phyloP scores from a whole-genome alignment of 495 filamentous ascomycete species.

The Astrothelium macrocarpum region DNA sequence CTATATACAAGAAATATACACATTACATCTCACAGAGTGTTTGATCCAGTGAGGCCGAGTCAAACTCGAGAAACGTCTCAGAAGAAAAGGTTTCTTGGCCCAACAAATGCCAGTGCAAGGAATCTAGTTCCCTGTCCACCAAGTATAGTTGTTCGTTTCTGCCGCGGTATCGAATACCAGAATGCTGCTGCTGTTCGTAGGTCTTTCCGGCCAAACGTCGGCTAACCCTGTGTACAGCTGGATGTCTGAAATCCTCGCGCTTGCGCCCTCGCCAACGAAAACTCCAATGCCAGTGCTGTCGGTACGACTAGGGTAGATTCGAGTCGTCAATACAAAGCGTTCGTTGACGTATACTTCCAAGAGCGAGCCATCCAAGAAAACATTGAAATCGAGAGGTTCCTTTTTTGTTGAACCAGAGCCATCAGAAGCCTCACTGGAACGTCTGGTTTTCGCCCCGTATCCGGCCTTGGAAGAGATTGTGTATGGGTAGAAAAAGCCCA shows the following conservation, averaged over 20 bases:
- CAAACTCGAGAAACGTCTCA: too few relatives aligned
- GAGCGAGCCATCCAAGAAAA: slow-evolving; percentile 32
- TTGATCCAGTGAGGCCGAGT: too few relatives aligned
- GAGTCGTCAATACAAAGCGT: slow-evolving; percentile 30
- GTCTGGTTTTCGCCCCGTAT: not conserved
- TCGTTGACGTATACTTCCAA: slow-evolving; percentile 32
- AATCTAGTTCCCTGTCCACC: slow-evolving; percentile 29
- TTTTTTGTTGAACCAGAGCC: not conserved
- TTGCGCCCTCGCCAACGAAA: slow-evolving; percentile 22
- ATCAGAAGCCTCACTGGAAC: not conserved
- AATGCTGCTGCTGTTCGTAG: slow-evolving; percentile 24
- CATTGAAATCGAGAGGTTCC: slow-evolving; percentile 27
- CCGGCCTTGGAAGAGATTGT: slow-evolving; percentile 10
- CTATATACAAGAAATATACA: too few relatives aligned
- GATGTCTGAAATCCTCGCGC: slow-evolving; percentile 20
- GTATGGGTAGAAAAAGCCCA: slow-evolving; percentile 33
- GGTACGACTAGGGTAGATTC: slow-evolving; percentile 27
- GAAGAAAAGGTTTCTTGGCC: not conserved
- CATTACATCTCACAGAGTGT: too few relatives aligned
- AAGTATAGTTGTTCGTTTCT: slow-evolving; percentile 32
- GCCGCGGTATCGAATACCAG: slow-evolving; percentile 31
- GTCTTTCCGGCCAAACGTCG: slow-evolving; percentile 29
- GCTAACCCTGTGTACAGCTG: slow-evolving; percentile 19
- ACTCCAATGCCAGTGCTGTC: slow-evolving; percentile 29
- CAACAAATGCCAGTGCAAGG: not conserved